Percentiles rank a stretch among this genome's conserved stretches.
phyloP scores from a whole-genome alignment of 1,139 yeast species.

The Candida tropicalis region DNA sequence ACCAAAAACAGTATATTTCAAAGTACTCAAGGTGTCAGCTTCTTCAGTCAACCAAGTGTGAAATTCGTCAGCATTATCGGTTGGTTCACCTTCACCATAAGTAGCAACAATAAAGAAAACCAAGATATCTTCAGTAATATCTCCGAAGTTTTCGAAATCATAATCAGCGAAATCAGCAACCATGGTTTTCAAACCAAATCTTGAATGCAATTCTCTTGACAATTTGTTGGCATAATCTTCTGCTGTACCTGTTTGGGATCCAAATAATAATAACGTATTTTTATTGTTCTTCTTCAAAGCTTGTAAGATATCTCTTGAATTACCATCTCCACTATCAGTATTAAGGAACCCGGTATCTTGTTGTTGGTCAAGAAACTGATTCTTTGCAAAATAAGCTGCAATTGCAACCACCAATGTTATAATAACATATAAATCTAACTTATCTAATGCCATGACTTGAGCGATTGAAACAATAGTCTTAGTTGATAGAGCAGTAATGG shows the following conservation, averaged over 20 bases:
- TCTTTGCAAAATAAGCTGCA: constrained; percentile 67
- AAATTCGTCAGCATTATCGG: constrained; percentile 87
- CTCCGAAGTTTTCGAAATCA: constrained; percentile 74
- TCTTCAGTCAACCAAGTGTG: constrained; percentile 60
- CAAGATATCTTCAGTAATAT: constrained; percentile 53
- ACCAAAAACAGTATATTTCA: constrained; percentile 79
- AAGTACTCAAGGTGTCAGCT: constrained; percentile 60
- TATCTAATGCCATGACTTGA: constrained; percentile 53
- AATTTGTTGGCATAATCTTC: constrained; percentile 94
- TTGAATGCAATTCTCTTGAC: constrained; percentile 82
- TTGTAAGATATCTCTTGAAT: constrained; percentile 64
- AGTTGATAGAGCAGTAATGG: too few relatives aligned
- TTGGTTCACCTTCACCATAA: constrained; percentile 98
- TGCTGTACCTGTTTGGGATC: constrained; percentile 99
- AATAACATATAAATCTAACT: constrained; percentile 71
- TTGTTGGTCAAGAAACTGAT: constrained; percentile 32
- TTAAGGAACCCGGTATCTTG: constrained; percentile 29
- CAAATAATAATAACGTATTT: constrained; percentile 81
- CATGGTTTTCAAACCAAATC: constrained; percentile 82
- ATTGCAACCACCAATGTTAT: constrained; percentile 66
- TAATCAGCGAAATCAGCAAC: constrained; percentile 84
- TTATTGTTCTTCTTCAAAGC: constrained; percentile 65
- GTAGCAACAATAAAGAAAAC: constrained; percentile 84
- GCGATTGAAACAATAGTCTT: too few relatives aligned
- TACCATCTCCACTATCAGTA: constrained; percentile 41